Conservation (phyloP, 495 filamentous ascomycete species). For the Pyrenula aspistea region DNA sequence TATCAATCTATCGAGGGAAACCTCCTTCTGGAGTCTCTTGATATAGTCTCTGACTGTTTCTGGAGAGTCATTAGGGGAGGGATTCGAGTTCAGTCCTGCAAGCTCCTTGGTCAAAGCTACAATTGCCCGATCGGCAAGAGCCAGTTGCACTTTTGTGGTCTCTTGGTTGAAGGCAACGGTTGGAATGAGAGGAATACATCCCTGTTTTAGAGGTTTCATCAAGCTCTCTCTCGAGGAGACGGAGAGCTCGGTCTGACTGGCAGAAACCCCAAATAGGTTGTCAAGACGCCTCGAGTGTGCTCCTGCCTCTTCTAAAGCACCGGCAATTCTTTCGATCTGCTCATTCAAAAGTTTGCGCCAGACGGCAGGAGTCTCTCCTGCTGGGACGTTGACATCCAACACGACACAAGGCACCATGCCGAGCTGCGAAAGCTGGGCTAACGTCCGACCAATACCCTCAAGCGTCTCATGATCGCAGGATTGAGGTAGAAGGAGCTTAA, state of each 20-base stretch:
- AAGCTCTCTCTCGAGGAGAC: conserved; percentile 49
- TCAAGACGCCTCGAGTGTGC: conserved; percentile 59
- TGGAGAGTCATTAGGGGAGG: conserved; percentile 35
- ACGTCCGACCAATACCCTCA: conserved; percentile 65
- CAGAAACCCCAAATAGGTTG: conserved; percentile 40
- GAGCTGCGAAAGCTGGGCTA: conserved; percentile 69
- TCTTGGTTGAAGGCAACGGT: conserved; percentile 55
- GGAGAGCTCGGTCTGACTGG: conserved; percentile 16
- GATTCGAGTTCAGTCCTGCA: conserved; percentile 36
- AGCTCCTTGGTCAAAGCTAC: conserved; percentile 63
- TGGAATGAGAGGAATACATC: conserved; percentile 68
- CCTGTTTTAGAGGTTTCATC: conserved; percentile 55
- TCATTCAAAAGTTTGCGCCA: conserved; percentile 34
- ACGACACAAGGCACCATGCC: conserved; percentile 75
- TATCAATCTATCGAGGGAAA: conserved; percentile 74
- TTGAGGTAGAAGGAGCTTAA: conserved; percentile 71
- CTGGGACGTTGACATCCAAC: conserved; percentile 47
- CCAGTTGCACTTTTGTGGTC: conserved; percentile 37
- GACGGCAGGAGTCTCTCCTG: conserved; percentile 12
- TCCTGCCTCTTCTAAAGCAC: conserved; percentile 56
- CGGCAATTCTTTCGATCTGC: conserved; percentile 64
- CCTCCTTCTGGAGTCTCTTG: conserved; percentile 33
- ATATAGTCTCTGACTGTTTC: conserved; percentile 29
- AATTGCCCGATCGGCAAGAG: conserved; percentile 55
- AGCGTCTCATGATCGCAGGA: conserved; percentile 53